Evolutionary conservation across 108 stramenopile genomes (phyloP), one percentile per base, ranked within the genome.

Genomic region (Aureococcus anophagefferens): DNA sequence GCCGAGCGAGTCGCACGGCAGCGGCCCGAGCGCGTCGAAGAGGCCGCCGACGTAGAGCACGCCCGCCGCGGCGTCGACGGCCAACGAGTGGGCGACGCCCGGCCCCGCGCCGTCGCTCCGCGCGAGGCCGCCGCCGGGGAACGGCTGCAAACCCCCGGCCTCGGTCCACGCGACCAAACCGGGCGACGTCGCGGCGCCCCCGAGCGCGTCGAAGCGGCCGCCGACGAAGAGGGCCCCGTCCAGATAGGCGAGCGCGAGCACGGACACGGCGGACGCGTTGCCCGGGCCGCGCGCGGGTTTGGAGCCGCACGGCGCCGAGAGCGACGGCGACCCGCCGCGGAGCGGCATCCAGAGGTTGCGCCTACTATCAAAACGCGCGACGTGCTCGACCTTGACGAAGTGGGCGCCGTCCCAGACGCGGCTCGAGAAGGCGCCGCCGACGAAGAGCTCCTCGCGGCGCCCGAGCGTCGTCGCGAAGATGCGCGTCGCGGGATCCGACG

Each of bases 361-460:
- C 7, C 84, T 79, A 7, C 89, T 82, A 77, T 94, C 89, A 76
- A 86, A 92, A 70, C 91, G 89, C 21, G 93, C 95, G 75, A 96
- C 89, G 71, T 96, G 93, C 84, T 82, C 91, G 68, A 96, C 92
- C 70, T 89, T 89, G 72, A 93, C 93, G 81, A 96, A 96, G 65
- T 83, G 83, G 44, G 91, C 84, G 29, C 93, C 95, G 76, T 89
- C 93, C 95, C 95, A 96, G 13, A 94, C 95, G 70, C 92, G 90
- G 44, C 92, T 93, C 71, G 91, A 85, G 78, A 96, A 96, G 29
- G 91, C 90, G 14, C 94, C 91, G 30, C 89, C 91, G 63, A 90
- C 90, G 70, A 83, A 92, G 0, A 92, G 85, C 69, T 91, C 89
- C 45, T 89, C 85, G 15, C 88, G 87, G 15, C 90, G 89, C 0